phyloP scores from a whole-genome alignment of 371 early-diverging fungal species.

The Pancytospora philotis region DNA sequence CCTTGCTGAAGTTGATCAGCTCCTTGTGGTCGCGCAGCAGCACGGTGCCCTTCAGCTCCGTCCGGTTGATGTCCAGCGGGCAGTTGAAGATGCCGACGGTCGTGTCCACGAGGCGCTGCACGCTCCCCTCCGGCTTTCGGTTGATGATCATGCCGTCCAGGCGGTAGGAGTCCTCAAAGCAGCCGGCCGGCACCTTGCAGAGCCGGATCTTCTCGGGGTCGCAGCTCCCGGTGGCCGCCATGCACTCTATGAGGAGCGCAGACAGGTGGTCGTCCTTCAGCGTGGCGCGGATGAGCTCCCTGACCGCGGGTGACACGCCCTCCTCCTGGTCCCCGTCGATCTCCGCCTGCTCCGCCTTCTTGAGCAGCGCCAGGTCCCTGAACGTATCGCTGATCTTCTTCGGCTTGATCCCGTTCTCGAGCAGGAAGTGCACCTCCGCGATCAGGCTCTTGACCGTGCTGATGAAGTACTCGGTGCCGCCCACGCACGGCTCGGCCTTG shows the following conservation, averaged over 20 bases:
- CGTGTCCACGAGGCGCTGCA: slow-evolving; percentile 36
- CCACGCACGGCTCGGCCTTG: slow-evolving; percentile 50
- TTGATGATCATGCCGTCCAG: slow-evolving; percentile 95
- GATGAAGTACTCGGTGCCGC: slow-evolving; percentile 53
- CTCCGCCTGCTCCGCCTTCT: slow-evolving; percentile 9
- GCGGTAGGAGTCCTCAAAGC: slow-evolving; percentile 75
- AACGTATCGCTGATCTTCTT: slow-evolving; percentile 35
- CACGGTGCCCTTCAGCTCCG: slow-evolving; percentile 97
- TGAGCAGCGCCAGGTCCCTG: slow-evolving; percentile 30
- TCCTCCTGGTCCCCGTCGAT: background rate
- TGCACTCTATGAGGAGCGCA: slow-evolving; percentile 33
- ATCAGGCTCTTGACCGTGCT: slow-evolving; percentile 44
- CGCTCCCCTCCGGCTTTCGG: slow-evolving; percentile 70
- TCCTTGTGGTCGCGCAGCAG: slow-evolving; percentile 85
- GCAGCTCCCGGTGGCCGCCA: slow-evolving; percentile 34
- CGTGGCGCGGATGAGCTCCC: slow-evolving; percentile 23
- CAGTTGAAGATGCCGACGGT: slow-evolving; percentile 90
- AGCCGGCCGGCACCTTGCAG: slow-evolving; percentile 78
- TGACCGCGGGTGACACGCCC: background rate
- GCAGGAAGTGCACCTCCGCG: slow-evolving; percentile 23
- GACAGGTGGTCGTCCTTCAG: slow-evolving; percentile 37
- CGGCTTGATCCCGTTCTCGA: slow-evolving; percentile 51
- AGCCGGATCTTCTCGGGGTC: slow-evolving; percentile 55
- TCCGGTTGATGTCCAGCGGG: slow-evolving; percentile 79
- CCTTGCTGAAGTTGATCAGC: slow-evolving; percentile 84